phyloP scores from a whole-genome alignment of 2,329 filamentous ascomycete species.

The Mycosphaerelloides madeirae region DNA sequence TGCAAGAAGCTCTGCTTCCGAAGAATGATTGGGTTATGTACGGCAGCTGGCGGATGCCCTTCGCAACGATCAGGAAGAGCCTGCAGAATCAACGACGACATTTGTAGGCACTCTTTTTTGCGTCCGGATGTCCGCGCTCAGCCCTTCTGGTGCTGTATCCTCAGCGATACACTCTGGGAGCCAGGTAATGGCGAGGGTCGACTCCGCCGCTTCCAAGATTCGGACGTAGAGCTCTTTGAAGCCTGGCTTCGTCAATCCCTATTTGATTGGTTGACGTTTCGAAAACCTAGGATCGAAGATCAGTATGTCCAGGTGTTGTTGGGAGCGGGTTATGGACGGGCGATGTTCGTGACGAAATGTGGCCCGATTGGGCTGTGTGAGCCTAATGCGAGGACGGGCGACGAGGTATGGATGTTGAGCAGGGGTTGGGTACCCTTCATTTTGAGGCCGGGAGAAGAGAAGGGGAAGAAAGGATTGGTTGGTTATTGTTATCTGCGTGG shows the following conservation, averaged over 20 bases:
- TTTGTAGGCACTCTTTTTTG: not conserved
- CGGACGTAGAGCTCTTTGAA: not conserved
- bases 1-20: slow-evolving; percentile 1
- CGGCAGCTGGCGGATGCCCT: not conserved
- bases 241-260: not conserved
- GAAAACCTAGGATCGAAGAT: not conserved
- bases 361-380: not conserved
- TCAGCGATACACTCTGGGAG: not conserved
- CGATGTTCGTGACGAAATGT: not conserved
- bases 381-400: not conserved
- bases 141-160: not conserved
- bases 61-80: not conserved
- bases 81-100: not conserved
- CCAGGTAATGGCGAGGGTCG: not conserved
- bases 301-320: not conserved
- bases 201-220: not conserved
- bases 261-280: not conserved
- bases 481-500: not conserved
- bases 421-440: not conserved
- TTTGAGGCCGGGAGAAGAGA: not conserved
- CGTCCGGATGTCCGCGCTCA: not conserved
- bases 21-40: slow-evolving; percentile 1
- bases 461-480: not conserved
- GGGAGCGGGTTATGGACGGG: not conserved
- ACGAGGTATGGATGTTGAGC: not conserved